Evolutionary conservation across 257 asterid genomes (phyloP).

Genomic region (Salvia rosmarinus): DNA sequence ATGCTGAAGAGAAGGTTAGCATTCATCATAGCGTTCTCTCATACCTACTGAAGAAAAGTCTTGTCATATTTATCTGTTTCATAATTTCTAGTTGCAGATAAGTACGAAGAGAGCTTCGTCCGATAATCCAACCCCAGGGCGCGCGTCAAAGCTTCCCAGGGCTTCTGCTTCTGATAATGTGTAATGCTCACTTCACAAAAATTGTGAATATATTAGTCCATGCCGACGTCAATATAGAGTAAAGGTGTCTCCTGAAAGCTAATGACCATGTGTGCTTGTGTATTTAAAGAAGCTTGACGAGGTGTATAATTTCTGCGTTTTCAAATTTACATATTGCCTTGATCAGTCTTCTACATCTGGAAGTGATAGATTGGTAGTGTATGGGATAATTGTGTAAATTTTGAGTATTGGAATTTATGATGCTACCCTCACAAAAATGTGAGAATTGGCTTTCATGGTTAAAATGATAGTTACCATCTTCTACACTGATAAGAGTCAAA

Average conservation of each 20-base stretch:
- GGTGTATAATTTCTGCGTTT: neutral
- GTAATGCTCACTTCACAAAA: neutral
- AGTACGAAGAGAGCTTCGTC: conserved; percentile 42
- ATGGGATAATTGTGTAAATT: too few relatives aligned
- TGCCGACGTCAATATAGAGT: neutral
- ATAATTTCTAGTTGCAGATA: conserved; percentile 34
- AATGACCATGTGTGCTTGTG: conserved; percentile 11
- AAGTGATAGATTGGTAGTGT: too few relatives aligned
- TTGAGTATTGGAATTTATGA: too few relatives aligned
- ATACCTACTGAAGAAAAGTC: neutral
- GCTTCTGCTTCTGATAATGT: conserved; percentile 36
- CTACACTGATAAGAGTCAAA: too few relatives aligned
- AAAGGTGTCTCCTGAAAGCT: neutral
- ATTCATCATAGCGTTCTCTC: neutral
- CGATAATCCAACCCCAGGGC: conserved; percentile 44
- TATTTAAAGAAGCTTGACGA: neutral
- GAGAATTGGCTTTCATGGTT: too few relatives aligned
- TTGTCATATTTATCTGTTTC: neutral
- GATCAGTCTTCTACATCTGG: too few relatives aligned
- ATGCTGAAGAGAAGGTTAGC: conserved; percentile 49
- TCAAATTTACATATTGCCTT: too few relatives aligned
- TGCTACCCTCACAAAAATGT: too few relatives aligned
- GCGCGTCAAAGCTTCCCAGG: conserved; percentile 48
- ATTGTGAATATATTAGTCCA: neutral
- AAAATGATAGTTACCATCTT: too few relatives aligned